Evolutionary conservation across 163 green algal species (phyloP).

Genomic region (Chlamydomonas reinhardtii): DNA sequence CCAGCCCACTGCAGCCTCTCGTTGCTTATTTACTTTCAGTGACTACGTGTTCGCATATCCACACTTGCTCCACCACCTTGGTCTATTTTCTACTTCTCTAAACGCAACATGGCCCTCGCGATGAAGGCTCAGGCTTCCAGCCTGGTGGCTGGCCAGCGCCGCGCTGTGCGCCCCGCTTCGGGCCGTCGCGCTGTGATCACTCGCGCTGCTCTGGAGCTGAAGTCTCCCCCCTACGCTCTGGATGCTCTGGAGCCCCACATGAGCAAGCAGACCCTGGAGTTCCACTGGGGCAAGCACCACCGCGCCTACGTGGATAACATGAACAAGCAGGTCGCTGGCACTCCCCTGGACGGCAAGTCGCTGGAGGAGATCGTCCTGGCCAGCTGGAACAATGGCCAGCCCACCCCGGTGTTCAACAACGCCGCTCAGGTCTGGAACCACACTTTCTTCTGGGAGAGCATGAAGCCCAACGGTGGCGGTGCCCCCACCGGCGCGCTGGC

Average conservation of each 20-base stretch:
- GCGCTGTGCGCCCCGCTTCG: neutral
- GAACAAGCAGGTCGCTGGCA: conserved; percentile 95
- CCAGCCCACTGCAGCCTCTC: too few species aligned
- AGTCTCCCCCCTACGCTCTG: conserved; percentile 67
- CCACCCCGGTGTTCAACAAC: conserved; percentile 96
- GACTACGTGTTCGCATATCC: too few species aligned
- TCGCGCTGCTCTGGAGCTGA: conserved; percentile 65
- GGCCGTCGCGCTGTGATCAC: conserved; percentile 45
- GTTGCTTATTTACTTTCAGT: too few species aligned
- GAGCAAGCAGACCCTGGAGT: conserved; percentile 77
- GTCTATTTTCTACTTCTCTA: neutral
- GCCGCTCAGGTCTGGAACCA: conserved; percentile 95
- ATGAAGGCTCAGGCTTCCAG: conserved; percentile 43
- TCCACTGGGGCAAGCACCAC: conserved; percentile 97
- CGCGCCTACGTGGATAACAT: conserved; percentile 88
- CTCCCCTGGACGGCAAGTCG: conserved; percentile 83
- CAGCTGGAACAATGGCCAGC: conserved; percentile 89
- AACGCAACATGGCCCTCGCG: conserved; percentile 35
- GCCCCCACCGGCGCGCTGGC: conserved; percentile 67
- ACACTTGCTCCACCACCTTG: too few species aligned
- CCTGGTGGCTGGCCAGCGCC: conserved; percentile 37
- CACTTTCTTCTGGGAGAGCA: conserved; percentile 95
- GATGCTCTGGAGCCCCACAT: conserved; percentile 89
- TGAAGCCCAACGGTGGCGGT: conserved; percentile 83
- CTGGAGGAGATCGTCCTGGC: conserved; percentile 91